Evolutionary conservation across 257 asterid genomes (phyloP), one percentile per base, ranked within the genome.

Genomic region (Solanum chaucha): DNA sequence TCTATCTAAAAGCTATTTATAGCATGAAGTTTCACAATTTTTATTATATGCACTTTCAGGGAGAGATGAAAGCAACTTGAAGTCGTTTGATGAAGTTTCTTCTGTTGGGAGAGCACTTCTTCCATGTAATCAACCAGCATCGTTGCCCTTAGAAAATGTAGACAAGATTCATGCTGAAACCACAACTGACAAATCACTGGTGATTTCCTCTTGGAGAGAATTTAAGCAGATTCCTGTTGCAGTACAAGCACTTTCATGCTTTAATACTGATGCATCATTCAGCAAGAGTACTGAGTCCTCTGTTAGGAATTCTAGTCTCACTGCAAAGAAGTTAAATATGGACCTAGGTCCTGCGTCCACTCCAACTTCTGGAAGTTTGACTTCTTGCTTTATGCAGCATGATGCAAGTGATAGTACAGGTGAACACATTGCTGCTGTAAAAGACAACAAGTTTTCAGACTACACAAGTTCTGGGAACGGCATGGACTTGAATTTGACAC

Each of bases 401-500:
- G 86, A 74, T 48, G 44, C 44, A 38, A 48, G 88, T 75, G 67
- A 82, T 55, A 28, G 51, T 84, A 67, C 34, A 38, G 83, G 82
- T 51, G 83, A 86, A 24, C 82, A 28, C 17, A 55, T 71, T 58
- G 61, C 73, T 46, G 80, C 85, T 86, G 71, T 83, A 73, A 90
- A 87, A 70, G 81, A 82, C 72, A 35, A 81, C 20, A 87, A 83
- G 78, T 88, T 86, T 84, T 87, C 91, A n/a, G 87, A 77, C 68
- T 88, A 75, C 48, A 59, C 58, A 41, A 89, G 85, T 83, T 77
- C 89, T 13, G 58, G 87, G 11, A 44, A 74, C 86, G 88, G 68
- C 80, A 83, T 94, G 86, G 95, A 92, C 90, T 88, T 90, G 85
- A 90, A 94, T 88, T 89, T 89, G 38, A 36, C 87, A 89, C 95